Base-by-base conservation (phyloP, 495 filamentous ascomycete genomes). In the Venustampulla echinocandica region DNA sequence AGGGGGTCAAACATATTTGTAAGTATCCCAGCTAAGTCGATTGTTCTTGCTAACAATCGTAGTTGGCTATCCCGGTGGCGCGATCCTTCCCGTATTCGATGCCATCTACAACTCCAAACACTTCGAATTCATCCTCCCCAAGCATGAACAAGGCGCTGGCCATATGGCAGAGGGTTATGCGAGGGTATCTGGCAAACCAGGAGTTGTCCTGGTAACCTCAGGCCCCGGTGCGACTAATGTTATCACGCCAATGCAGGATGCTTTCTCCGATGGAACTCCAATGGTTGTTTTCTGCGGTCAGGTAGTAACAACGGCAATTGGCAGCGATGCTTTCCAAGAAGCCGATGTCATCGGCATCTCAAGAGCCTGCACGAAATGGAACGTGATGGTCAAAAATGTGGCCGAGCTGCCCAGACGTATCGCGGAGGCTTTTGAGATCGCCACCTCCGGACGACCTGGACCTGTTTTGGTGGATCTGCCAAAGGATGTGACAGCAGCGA, bases 1-100 rank as follows among this genome's bases (percentile, higher is more conserved):
- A 90, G 51, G 78, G 71, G 50, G 93, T 98, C 22, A 90, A 95
- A 70, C 85, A 93, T 65, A 72, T 96, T 58, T 93, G 85, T 88
- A 70, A 63, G 82, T 85, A 57, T 49, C 39, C 23, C 55, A 47
- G 30, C 27, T 22, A 30, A 46, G 19, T 43, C 17, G 35, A 27
- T 47, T 41, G 40, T 38, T 30, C n/a, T 27, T 49, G 48, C 42
- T 58, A 27, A 55, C 46, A 47, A 42, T 24, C 43, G 9, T 25
- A 73, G 72, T 87, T 59, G 83, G 83, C 21, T 87, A 87, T 56
- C 77, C 84, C 48, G 84, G 84, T 49, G 84, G 84, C 46, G 83
- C 84, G 47, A 88, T 88, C 60, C 77, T 88, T n/a, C 84, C 84
- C 47, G 84, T 87, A 4, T 88, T 85, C 67, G 84, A 88, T 59